Evolutionary conservation across 257 asterid genomes (phyloP).

Genomic region (Solanum dulcamara): DNA sequence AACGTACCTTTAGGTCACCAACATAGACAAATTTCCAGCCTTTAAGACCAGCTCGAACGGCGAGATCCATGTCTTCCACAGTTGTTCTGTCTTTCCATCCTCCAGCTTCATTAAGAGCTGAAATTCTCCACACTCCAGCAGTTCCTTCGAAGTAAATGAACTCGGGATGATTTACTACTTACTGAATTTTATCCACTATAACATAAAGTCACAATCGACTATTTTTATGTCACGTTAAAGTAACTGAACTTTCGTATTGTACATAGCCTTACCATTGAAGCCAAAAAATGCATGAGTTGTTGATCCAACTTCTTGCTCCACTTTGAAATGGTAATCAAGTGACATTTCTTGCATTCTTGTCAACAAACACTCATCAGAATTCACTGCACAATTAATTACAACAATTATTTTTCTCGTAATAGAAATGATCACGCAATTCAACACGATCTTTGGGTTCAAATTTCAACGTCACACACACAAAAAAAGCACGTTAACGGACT

Average conservation of each 20-base stretch:
- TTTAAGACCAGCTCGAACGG: slow-evolving; percentile 49
- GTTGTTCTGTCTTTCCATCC: slow-evolving; percentile 66
- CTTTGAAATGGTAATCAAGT: slow-evolving; percentile 51
- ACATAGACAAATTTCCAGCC: slow-evolving; percentile 59
- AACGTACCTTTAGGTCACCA: slow-evolving; percentile 25
- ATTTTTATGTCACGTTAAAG: not conserved
- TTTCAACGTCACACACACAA: not conserved
- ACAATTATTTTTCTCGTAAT: not conserved
- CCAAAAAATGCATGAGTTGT: slow-evolving; percentile 48
- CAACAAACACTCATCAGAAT: slow-evolving; percentile 63
- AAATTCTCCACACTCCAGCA: slow-evolving; percentile 56
- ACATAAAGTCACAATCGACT: not conserved
- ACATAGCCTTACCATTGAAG: slow-evolving; percentile 33
- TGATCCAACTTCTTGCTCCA: slow-evolving; percentile 73
- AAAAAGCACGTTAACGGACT: not conserved
- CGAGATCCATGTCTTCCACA: slow-evolving; percentile 64
- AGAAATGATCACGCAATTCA: not conserved
- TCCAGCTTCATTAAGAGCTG: slow-evolving; percentile 51
- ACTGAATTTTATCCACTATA: not conserved
- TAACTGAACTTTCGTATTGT: not conserved
- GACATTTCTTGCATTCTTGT: slow-evolving; percentile 72
- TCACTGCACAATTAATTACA: slow-evolving; percentile 22
- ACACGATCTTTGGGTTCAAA: not conserved
- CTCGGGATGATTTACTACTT: not conserved
- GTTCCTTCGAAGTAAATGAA: slow-evolving; percentile 21